A percentile compares a stretch with the other conserved stretches of the same genome.
Evolutionary conservation across 2,329 filamentous ascomycete species (phyloP).

Genomic region (Alternaria consortialis): DNA sequence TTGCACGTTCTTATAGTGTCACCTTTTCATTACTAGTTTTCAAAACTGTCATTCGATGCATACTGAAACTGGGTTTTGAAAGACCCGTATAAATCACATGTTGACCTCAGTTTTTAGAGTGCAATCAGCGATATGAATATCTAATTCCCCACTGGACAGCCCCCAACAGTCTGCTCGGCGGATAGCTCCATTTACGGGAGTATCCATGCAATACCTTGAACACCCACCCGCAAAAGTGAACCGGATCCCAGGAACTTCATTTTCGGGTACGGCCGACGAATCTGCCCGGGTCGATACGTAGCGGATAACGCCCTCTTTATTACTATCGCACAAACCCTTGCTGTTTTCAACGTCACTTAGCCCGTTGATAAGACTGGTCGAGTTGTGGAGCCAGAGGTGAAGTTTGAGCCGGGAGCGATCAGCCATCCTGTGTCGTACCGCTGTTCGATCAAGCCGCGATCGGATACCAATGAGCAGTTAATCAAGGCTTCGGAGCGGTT

Average conservation of each 20-base stretch:
- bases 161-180: too few relatives aligned
- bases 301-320: conserved; percentile 55
- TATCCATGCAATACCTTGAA: too few relatives aligned
- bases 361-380: background rate
- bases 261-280: conserved; percentile 55
- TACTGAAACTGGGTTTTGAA: too few relatives aligned
- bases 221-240: conserved; percentile 44
- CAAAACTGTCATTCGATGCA: too few relatives aligned
- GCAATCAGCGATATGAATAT: too few relatives aligned
- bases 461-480: conserved; percentile 40
- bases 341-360: conserved; percentile 56
- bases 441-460: conserved; percentile 45
- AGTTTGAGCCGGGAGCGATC: conserved; percentile 37
- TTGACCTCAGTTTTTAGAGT: too few relatives aligned
- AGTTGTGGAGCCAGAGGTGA: conserved; percentile 3
- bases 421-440: conserved; percentile 51
- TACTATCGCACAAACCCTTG: conserved; percentile 55
- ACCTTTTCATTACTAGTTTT: too few relatives aligned
- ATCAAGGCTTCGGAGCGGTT: conserved; percentile 40
- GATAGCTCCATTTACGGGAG: too few relatives aligned
- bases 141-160: too few relatives aligned
- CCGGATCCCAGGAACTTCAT: conserved; percentile 46
- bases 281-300: conserved; percentile 55
- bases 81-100: too few relatives aligned
- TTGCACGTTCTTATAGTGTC: too few relatives aligned